These are phyloP conservation scores for Coelastrella sp. DNA, from an alignment of 139 green algal species.

Conservation along the genomic window DNA sequence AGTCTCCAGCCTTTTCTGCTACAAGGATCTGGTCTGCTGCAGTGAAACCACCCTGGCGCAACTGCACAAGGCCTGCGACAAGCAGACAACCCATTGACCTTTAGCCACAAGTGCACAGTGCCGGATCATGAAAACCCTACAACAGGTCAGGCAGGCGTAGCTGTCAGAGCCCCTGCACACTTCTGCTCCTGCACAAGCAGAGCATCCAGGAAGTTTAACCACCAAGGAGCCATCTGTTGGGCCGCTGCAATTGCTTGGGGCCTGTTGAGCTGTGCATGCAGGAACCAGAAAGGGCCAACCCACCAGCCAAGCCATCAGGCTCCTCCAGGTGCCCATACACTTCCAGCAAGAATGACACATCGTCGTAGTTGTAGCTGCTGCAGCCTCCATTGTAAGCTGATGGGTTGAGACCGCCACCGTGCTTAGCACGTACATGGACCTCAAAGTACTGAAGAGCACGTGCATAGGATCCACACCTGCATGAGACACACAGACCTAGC, in stretches of 20 bases:
- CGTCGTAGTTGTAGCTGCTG: constrained; percentile 46
- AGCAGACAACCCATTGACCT: neutral
- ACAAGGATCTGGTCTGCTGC: constrained; percentile 76
- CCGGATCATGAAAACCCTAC: no score
- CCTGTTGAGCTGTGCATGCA: no score
- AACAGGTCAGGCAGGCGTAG: no score
- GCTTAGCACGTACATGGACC: constrained; percentile 71
- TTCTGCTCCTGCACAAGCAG: neutral
- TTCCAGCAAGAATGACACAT: constrained; percentile 89
- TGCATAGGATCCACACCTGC: constrained; percentile 83
- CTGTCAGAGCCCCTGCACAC: no score
- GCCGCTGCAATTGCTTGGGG: no score
- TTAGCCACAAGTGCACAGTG: no score
- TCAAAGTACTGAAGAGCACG: constrained; percentile 93
- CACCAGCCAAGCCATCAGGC: constrained; percentile 85
- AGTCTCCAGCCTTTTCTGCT: constrained; percentile 90
- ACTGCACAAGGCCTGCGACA: constrained; percentile 73
- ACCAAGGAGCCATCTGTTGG: no score
- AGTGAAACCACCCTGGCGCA: constrained; percentile 72
- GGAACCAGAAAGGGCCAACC: neutral
- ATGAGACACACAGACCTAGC: neutral
- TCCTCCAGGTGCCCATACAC: constrained; percentile 94
- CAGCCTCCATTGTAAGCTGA: constrained; percentile 54
- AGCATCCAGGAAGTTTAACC: neutral
- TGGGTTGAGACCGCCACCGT: constrained; percentile 84